Conservation (phyloP, 2,329 filamentous ascomycete genomes). For the Penicillium sp. region DNA sequence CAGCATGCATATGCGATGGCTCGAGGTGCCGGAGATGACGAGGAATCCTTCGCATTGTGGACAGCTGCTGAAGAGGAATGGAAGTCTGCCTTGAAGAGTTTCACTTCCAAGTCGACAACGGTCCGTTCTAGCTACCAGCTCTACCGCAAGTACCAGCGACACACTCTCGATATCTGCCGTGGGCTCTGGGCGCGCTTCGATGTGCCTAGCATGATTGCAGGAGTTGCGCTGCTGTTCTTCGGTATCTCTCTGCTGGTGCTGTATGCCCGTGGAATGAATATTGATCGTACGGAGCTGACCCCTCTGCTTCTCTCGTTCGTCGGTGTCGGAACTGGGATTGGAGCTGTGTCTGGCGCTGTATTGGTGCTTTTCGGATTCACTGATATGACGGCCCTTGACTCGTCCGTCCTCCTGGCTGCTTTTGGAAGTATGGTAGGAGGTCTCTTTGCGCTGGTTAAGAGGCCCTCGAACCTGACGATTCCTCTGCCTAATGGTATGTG, state of each 20-base stretch:
- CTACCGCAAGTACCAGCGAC: constrained; percentile 73
- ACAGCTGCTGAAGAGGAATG: constrained; percentile 58
- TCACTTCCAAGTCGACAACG: constrained; percentile 38
- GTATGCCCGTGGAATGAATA: constrained; percentile 65
- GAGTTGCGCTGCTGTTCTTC: constrained; percentile 69
- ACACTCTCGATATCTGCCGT: constrained; percentile 78
- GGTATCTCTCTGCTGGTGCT: constrained; percentile 70
- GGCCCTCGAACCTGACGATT: constrained; percentile 45
- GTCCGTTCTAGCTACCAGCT: constrained; percentile 54
- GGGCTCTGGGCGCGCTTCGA: constrained; percentile 91
- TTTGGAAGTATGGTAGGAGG: constrained; percentile 49
- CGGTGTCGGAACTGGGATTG: constrained; percentile 51
- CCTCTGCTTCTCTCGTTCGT: constrained; percentile 56
- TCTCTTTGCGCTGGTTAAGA: constrained; percentile 42
- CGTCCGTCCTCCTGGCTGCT: constrained; percentile 44
- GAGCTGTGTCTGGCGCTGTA: constrained; percentile 37
- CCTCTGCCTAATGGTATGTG: constrained; percentile 75
- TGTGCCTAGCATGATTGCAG: constrained; percentile 78
- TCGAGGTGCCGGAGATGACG: constrained; percentile 66
- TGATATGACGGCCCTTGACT: constrained; percentile 36
- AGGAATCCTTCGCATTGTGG: constrained; percentile 63
- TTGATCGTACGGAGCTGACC: constrained; percentile 57
- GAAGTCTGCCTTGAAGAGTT: constrained; percentile 47
- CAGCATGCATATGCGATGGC: constrained; percentile 79
- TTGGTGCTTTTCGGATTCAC: constrained; percentile 28